phyloP scores from a whole-genome alignment of 306 rosid species.

The Erythrophleum fordii region DNA sequence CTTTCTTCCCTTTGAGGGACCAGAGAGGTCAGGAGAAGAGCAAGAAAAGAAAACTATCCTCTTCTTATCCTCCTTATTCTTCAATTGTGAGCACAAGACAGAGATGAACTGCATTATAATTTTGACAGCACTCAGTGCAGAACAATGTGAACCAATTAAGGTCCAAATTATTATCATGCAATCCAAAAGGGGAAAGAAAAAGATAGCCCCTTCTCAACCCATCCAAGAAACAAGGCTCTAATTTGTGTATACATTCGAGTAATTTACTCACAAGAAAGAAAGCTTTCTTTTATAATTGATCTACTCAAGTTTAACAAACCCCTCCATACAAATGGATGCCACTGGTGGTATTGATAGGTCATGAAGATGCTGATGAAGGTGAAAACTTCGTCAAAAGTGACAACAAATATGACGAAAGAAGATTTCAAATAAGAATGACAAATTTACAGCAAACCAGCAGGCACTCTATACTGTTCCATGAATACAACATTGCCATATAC shows the following conservation, averaged over 20 bases:
- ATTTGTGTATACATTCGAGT: neutral
- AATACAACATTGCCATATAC: neutral
- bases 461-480: neutral
- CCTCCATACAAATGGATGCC: neutral
- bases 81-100: neutral
- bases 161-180: neutral
- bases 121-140: neutral
- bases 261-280: neutral
- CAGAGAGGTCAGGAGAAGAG: neutral
- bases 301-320: neutral
- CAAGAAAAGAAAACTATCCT: neutral
- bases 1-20: neutral
- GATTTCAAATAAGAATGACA: neutral
- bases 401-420: neutral
- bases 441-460: neutral
- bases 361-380: neutral
- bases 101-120: neutral
- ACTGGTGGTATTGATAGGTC: neutral
- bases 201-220: neutral
- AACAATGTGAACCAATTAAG: neutral
- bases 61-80: neutral
- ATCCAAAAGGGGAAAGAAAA: neutral
- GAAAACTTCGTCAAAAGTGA: neutral
- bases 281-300: neutral
- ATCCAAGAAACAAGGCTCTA: neutral